Conservation (phyloP, 139 green algal species). For the Diplosphaera chodatii region DNA sequence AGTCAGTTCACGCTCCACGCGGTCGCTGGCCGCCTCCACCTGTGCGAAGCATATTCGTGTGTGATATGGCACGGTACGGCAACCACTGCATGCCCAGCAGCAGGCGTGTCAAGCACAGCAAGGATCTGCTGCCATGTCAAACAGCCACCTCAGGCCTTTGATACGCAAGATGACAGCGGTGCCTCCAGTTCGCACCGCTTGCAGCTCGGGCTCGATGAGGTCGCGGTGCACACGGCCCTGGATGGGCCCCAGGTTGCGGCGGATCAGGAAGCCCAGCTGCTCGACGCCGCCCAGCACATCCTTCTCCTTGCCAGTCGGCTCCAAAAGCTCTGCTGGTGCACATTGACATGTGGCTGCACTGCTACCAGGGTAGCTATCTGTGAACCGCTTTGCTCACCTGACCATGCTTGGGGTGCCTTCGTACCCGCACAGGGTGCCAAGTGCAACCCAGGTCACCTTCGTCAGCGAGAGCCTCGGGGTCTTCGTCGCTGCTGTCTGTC, state of each 20-base stretch:
- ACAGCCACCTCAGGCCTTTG: too few relatives aligned
- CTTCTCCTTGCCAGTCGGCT: slow-evolving; percentile 12
- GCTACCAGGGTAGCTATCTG: too few relatives aligned
- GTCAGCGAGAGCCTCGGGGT: neutral
- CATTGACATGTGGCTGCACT: too few relatives aligned
- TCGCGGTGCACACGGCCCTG: slow-evolving; percentile 21
- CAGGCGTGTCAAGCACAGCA: too few relatives aligned
- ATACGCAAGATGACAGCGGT: neutral
- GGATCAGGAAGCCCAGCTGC: neutral
- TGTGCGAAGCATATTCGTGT: slow-evolving; percentile 1
- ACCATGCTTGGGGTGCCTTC: too few relatives aligned
- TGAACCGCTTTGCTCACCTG: too few relatives aligned
- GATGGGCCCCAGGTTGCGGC: slow-evolving; percentile 30
- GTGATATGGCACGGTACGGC: too few relatives aligned
- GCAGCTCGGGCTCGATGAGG: slow-evolving; percentile 6
- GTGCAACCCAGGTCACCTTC: too few relatives aligned
- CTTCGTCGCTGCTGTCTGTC: neutral
- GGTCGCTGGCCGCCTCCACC: slow-evolving; percentile 11
- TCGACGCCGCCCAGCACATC: neutral
- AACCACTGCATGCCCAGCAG: too few relatives aligned
- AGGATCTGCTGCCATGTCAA: too few relatives aligned
- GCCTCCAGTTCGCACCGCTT: slow-evolving; percentile 8
- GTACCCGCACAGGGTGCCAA: too few relatives aligned
- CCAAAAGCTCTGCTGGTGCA: slow-evolving; percentile 14
- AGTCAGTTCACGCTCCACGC: slow-evolving; percentile 3